Base-by-base conservation (phyloP, 1,284 basidiomycete genomes). In the Ustilago trichophora region DNA sequence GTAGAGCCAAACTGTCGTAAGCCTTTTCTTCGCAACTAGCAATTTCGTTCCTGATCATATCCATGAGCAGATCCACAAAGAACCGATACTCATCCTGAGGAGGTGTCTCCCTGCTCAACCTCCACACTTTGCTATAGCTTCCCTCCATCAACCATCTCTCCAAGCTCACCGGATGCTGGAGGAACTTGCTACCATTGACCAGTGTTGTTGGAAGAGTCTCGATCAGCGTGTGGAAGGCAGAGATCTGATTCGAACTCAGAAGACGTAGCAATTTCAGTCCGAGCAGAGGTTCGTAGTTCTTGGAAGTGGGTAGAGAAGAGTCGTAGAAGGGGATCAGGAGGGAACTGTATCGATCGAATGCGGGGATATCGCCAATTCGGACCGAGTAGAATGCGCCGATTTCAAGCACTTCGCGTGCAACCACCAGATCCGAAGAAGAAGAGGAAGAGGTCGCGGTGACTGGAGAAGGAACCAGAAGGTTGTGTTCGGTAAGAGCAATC, bases 141-240 rank as follows among this genome's bases (percentile, higher is more conserved):
- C 95, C 95, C 82, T 98, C 96, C 95, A 99, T 98, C 57, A 98
- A 86, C 92, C 94, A 98, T 44, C 92, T 86, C 82, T 99, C 96
- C 56, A 84, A 72, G 64, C 83, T 71, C 10, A 82, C 75, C 29
- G 81, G 77, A 58, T 80, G 71, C 34, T 80, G 76, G 31, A 81
- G 50, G 53, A 68, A 82, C 3, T 51, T 58, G 27, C 65, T 72
- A 15, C 55, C 36, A 25, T 63, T 67, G 18, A 79, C 72, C 8
- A 81, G 46, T 13, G 48, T 52, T 10, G 65, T 40, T 0, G 82
- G 76, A 18, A 98, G 87, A n/a, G 91, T 91, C 82, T 99, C 96
- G 55, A 99, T 88, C n/a, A 92, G 89, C n/a, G 93, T 96, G 82
- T 99, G 96, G 85, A 98, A 98, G 79, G 95, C 91, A 35, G 95